Evolutionary conservation across 1,284 basidiomycete genomes (phyloP).

Genomic region (Cryptococcus sp.): DNA sequence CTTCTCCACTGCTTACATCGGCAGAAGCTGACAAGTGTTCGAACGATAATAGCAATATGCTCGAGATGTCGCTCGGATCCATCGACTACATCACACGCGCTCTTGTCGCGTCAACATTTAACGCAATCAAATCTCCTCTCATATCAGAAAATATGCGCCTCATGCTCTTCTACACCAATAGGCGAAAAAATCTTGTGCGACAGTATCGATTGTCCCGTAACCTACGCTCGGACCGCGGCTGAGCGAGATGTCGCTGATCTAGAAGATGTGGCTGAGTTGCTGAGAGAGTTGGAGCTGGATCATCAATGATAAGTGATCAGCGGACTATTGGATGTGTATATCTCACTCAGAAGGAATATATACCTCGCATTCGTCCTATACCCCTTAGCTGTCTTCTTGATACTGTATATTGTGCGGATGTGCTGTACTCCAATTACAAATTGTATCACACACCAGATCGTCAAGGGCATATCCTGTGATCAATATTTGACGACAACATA

Average conservation of each 20-base stretch:
- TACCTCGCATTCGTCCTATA: slow-evolving; percentile 1
- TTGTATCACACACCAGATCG: too few species aligned
- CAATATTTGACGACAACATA: too few species aligned
- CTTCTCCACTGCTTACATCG: too few species aligned
- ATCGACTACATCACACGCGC: slow-evolving; percentile 61
- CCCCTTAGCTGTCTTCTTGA: neutral
- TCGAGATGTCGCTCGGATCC: slow-evolving; percentile 61
- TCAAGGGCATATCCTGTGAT: too few species aligned
- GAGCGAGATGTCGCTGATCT: slow-evolving; percentile 60
- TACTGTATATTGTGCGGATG: too few species aligned
- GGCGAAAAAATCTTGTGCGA: slow-evolving; percentile 70
- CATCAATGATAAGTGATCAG: neutral
- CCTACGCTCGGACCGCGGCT: slow-evolving; percentile 70
- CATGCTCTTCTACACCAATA: slow-evolving; percentile 63
- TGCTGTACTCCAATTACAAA: too few species aligned
- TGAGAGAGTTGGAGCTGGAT: slow-evolving; percentile 19
- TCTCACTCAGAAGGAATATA: neutral
- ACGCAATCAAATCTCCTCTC: slow-evolving; percentile 62
- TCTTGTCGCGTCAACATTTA: slow-evolving; percentile 63
- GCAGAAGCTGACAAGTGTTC: slow-evolving; percentile 1
- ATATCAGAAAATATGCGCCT: slow-evolving; percentile 68
- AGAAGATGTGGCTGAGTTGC: slow-evolving; percentile 25
- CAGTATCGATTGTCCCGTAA: slow-evolving; percentile 79
- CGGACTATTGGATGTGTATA: neutral
- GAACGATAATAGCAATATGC: slow-evolving; percentile 63